Evolutionary conservation across 2,329 filamentous ascomycete genomes (phyloP).

Genomic region (Fusarium denticulatum): DNA sequence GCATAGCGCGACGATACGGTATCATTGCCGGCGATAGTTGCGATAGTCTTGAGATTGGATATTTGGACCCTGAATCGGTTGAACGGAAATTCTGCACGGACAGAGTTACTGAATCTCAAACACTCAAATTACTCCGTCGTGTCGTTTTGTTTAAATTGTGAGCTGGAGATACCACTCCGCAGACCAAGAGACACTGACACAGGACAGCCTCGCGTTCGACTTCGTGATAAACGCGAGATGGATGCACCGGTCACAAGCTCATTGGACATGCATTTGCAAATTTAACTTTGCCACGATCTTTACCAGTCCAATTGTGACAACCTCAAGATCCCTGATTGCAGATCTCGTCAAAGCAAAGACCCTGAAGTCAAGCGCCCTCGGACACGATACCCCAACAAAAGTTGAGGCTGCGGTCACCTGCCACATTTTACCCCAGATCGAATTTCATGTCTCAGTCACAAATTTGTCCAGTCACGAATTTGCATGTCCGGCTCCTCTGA

Average conservation of each 20-base stretch:
- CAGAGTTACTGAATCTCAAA: background rate
- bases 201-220: background rate
- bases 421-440: background rate
- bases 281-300: background rate
- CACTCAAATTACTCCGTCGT: background rate
- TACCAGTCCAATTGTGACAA: background rate
- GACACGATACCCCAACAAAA: slow-evolving; percentile 9
- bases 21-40: background rate
- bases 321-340: background rate
- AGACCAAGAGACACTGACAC: background rate
- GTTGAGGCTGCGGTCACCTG: slow-evolving; percentile 1
- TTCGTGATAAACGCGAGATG: background rate
- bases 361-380: background rate
- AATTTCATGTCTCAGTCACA: background rate
- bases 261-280: background rate
- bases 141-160: background rate
- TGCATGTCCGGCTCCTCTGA: slow-evolving; percentile 54
- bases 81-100: background rate
- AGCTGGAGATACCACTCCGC: background rate
- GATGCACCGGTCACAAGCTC: background rate
- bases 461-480: background rate
- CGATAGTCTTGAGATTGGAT: background rate
- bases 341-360: background rate
- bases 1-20: background rate
- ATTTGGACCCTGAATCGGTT: background rate